Conservation (phyloP, 805 yeast species). For the Suhomyces emberorum region DNA sequence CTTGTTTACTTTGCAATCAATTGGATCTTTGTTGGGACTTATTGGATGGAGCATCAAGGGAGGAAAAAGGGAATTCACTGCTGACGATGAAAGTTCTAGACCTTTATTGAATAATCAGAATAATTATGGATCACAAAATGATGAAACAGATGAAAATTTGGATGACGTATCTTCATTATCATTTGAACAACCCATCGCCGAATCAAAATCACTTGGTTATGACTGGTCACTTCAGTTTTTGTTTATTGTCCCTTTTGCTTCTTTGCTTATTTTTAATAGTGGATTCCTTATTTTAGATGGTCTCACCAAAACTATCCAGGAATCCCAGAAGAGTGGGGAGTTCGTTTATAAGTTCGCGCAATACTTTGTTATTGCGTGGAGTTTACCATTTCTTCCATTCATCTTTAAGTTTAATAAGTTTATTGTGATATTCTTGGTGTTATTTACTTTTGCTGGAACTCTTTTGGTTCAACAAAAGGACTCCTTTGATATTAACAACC, state of each 20-base stretch:
- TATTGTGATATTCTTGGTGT: constrained; percentile 39
- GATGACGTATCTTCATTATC: constrained; percentile 2
- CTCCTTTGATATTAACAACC: constrained; percentile 63
- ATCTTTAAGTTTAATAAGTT: constrained; percentile 61
- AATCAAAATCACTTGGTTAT: constrained; percentile 40
- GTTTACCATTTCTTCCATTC: constrained; percentile 61
- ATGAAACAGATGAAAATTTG: constrained; percentile 9
- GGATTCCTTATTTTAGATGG: constrained; percentile 62
- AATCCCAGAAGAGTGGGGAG: constrained; percentile 46
- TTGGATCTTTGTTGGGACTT: constrained; percentile 51
- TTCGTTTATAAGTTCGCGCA: constrained; percentile 28
- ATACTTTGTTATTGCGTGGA: constrained; percentile 28
- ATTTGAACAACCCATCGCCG: constrained; percentile 30
- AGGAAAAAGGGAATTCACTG: constrained; percentile 1
- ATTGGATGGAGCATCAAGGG: constrained; percentile 40
- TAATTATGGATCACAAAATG: constrained; percentile 7
- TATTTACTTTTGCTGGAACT: constrained; percentile 27
- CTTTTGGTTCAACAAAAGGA: constrained; percentile 32
- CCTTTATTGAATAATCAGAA: constrained; percentile 26
- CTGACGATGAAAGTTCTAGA: constrained; percentile 23
- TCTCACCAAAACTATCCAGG: constrained; percentile 67
- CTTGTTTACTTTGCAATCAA: constrained; percentile 44
- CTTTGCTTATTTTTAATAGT: constrained; percentile 50
- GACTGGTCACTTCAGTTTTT: constrained; percentile 82
- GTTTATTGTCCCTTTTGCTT: constrained; percentile 61